Evolutionary conservation across 2,329 filamentous ascomycete genomes (phyloP).

Genomic region (Aspergillus alliaceus): DNA sequence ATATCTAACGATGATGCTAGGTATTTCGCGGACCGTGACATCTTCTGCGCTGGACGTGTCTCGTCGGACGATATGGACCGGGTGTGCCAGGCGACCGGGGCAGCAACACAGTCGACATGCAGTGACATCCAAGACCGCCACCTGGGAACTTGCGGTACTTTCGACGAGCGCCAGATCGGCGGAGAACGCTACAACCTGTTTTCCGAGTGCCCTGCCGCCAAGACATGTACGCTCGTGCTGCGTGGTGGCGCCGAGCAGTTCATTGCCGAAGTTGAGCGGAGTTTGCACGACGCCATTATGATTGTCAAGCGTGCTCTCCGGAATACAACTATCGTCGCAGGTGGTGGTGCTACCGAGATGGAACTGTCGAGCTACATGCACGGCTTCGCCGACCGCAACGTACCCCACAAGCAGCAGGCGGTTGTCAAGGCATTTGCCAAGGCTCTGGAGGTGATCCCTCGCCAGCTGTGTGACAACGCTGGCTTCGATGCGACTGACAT

Average conservation of each 20-base stretch:
- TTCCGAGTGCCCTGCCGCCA: conserved; percentile 89
- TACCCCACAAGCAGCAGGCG: conserved; percentile 91
- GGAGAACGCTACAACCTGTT: conserved; percentile 99
- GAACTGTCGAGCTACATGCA: conserved; percentile 93
- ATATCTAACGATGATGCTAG: conserved; percentile 25
- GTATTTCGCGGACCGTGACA: conserved; percentile 94
- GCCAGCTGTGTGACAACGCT: conserved; percentile 97
- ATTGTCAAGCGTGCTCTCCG: conserved; percentile 98
- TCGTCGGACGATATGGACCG: conserved; percentile 90
- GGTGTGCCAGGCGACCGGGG: conserved; percentile 90
- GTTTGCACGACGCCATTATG: conserved; percentile 98
- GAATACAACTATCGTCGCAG: conserved; percentile 91
- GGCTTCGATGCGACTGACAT: conserved; percentile 98
- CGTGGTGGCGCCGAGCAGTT: conserved; percentile 98
- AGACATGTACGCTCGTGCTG: conserved; percentile 94
- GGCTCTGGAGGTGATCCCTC: conserved; percentile 92
- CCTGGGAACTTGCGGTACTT: conserved; percentile 83
- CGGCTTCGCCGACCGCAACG: conserved; percentile 86
- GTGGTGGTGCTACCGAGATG: conserved; percentile 95
- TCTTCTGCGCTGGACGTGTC: conserved; percentile 97
- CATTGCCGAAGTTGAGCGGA: conserved; percentile 97
- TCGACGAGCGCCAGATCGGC: conserved; percentile 96
- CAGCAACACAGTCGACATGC: conserved; percentile 91
- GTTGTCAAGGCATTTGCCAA: conserved; percentile 98
- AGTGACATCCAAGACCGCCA: conserved; percentile 88